Conservation (phyloP, 2,329 filamentous ascomycete species). For the Colletotrichum ledebouriae region DNA sequence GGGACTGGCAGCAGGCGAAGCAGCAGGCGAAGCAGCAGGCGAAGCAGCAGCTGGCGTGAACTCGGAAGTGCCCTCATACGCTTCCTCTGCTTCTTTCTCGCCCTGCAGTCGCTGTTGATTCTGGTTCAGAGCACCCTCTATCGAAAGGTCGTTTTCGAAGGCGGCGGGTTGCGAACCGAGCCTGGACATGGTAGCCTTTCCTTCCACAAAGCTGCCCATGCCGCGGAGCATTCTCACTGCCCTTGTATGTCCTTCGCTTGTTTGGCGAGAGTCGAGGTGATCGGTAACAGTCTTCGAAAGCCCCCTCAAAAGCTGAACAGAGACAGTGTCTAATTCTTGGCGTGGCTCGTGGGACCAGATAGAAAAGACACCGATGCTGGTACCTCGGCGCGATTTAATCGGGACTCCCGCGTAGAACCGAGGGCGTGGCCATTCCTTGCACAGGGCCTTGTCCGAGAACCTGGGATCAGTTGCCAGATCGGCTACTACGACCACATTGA, state of each 20-base stretch:
- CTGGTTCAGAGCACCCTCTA: constrained; percentile 42
- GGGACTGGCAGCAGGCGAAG: neutral
- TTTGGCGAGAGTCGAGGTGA: constrained; percentile 52
- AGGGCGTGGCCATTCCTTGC: constrained; percentile 44
- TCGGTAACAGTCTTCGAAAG: constrained; percentile 51
- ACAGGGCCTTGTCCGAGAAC: constrained; percentile 48
- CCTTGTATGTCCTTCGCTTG: constrained; percentile 47
- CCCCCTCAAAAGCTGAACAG: constrained; percentile 46
- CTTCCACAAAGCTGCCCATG: constrained; percentile 53
- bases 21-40: neutral
- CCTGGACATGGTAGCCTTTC: constrained; percentile 48
- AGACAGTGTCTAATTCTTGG: constrained; percentile 46
- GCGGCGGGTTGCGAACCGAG: constrained; percentile 9
- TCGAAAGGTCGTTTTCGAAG: constrained; percentile 23
- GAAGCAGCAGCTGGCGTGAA: neutral
- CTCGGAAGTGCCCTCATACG: neutral
- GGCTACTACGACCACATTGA: constrained; percentile 52
- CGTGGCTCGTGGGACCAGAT: constrained; percentile 50
- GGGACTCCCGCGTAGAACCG: constrained; percentile 59
- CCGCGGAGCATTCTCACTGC: constrained; percentile 55
- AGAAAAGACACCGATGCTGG: constrained; percentile 59
- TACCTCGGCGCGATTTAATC: constrained; percentile 54
- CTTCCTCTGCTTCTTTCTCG: constrained; percentile 49
- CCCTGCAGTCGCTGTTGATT: constrained; percentile 37
- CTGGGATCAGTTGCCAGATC: constrained; percentile 52